A percentile compares a stretch with the other conserved stretches of the same genome.
phyloP scores from a whole-genome alignment of 805 yeast species.

The Pichia ethanolica region DNA sequence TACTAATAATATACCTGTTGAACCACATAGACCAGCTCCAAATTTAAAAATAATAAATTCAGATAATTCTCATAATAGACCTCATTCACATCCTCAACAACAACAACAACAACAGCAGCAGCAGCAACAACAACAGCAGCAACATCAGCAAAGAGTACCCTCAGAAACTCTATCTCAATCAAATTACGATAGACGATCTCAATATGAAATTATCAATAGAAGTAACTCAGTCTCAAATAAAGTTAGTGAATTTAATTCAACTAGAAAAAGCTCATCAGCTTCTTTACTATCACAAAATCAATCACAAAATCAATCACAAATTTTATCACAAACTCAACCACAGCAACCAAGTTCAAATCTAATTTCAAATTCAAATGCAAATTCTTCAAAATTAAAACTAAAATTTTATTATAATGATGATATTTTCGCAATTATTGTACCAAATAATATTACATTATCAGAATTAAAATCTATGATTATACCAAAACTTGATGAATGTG shows the following conservation, averaged over 20 bases:
- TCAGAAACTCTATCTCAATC: slow-evolving; percentile 37
- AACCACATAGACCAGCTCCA: slow-evolving; percentile 27
- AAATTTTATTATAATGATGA: slow-evolving; percentile 77
- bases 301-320: not conserved
- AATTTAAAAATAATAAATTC: slow-evolving; percentile 22
- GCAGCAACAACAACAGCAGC: slow-evolving; percentile 12
- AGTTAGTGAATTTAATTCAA: slow-evolving; percentile 17
- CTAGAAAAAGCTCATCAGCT: slow-evolving; percentile 6
- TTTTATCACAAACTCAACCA: not conserved
- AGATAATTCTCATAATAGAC: slow-evolving; percentile 10
- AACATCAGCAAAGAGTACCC: slow-evolving; percentile 21
- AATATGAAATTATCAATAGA: slow-evolving; percentile 32
- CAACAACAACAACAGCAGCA: not conserved
- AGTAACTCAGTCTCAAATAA: slow-evolving; percentile 16
- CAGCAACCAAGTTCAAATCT: slow-evolving; percentile 1
- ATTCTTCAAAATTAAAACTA: slow-evolving; percentile 42
- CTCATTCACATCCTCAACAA: not conserved
- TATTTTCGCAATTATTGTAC: slow-evolving; percentile 57
- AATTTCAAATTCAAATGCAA: too few species aligned
- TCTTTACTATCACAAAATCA: slow-evolving; percentile 1
- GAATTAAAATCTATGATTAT: slow-evolving; percentile 22
- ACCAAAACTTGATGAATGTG: slow-evolving; percentile 27
- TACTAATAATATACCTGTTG: slow-evolving; percentile 17
- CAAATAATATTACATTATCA: slow-evolving; percentile 16
- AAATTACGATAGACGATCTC: slow-evolving; percentile 47